These are phyloP conservation scores for Neoarthrinium moseri DNA, from an alignment of 2,329 filamentous ascomycete species.

Conservation along the genomic window DNA sequence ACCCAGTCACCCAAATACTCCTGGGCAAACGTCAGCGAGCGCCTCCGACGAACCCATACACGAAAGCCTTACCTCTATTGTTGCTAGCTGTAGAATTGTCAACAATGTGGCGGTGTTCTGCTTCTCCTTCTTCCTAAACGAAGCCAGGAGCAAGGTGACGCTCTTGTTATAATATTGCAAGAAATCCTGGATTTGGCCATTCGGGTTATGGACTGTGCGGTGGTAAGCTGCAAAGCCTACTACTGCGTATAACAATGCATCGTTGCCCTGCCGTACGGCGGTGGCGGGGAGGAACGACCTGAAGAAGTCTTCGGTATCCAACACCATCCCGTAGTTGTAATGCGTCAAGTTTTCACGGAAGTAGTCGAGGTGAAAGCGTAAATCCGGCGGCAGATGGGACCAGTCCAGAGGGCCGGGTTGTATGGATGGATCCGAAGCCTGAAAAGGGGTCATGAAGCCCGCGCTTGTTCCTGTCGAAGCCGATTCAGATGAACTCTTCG, in stretches of 20 bases:
- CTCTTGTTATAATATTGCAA: conserved; percentile 89
- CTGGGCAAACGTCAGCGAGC: conserved; percentile 43
- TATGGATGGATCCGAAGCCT: conserved; percentile 28
- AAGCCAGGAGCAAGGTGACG: conserved; percentile 71
- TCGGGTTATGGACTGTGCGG: conserved; percentile 66
- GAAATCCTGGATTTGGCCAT: conserved; percentile 77
- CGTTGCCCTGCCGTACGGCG: conserved; percentile 64
- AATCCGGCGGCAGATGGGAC: conserved; percentile 62
- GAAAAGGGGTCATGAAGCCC: conserved; percentile 31
- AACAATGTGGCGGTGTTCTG: conserved; percentile 74
- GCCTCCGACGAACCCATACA: too few relatives aligned
- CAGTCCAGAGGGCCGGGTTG: conserved; percentile 40
- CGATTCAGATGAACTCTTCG: conserved; percentile 51
- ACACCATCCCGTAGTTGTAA: conserved; percentile 79
- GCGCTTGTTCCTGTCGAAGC: conserved; percentile 43
- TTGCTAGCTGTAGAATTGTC: conserved; percentile 87
- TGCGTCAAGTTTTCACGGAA: conserved; percentile 75
- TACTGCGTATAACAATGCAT: conserved; percentile 81
- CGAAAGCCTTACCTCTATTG: conserved; percentile 77
- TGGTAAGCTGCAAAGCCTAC: conserved; percentile 90
- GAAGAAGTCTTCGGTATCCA: conserved; percentile 72
- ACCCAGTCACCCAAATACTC: conserved; percentile 96
- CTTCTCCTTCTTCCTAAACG: conserved; percentile 68
- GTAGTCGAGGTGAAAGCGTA: conserved; percentile 77
- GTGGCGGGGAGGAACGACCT: conserved; percentile 67